Base-by-base conservation (phyloP, 2,329 filamentous ascomycete genomes). In the Davidsoniella virescens region DNA sequence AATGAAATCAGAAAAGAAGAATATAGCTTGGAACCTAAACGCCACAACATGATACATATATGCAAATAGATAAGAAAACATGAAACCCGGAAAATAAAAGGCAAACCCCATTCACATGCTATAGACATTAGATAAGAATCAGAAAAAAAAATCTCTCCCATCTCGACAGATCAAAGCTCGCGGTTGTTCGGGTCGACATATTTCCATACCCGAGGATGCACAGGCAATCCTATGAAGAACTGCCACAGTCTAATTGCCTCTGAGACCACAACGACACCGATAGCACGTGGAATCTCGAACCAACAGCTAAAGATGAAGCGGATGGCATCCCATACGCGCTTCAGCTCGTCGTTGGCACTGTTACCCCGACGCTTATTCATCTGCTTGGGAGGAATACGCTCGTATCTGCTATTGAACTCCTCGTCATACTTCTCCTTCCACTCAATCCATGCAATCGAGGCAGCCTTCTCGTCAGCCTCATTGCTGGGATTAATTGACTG, bases 261-360 rank as follows among this genome's bases (percentile, higher is more conserved):
- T 0, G 65, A 64, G 3, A 61, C 57, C n/a, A 68, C 12, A 26
- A 76, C 67, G 10, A 53, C 47, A 14, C 44, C 29, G 23, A 53
- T 40, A 17, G 47, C 47, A 18, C 48, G 48, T 0, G 88, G 88
- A 44, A 87, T 68, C 18, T 70, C 66, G 5, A 79, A 50, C 85
- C 87, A 98, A 53, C 76, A 75, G 56, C 37, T 49, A 8, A 53
- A 44, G 29, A 64, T 57, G 29, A 63, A 62, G 18, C 58, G 50
- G 18, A 50, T 37, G 17, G 47, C 54, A 5, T 52, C 47, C 49
- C 55, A 54, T 7, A 57, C 57, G 6, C 61, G 55, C 5, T 61
- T 58, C 26, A 59, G 49, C 33, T 66, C 56, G 44, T 57, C 57
- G 55, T 64, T 47, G 7, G 42, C 33, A 12, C 29, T 18, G 23